Percentiles rank a stretch among this genome's conserved stretches.
phyloP scores from a whole-genome alignment of 108 stramenopile species.

The Nitzschia palea region DNA sequence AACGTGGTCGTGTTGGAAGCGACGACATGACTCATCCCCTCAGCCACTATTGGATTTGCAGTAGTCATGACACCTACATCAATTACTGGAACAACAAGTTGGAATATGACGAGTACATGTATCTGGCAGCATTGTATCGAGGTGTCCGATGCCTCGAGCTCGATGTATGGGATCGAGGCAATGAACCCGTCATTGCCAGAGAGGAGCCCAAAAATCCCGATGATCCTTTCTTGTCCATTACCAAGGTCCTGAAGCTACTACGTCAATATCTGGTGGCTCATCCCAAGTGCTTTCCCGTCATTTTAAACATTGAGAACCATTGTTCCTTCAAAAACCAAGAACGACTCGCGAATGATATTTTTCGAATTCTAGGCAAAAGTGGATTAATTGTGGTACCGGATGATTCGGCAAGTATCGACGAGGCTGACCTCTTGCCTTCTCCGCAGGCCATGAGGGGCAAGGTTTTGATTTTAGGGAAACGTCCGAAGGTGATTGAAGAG shows the following conservation, averaged over 20 bases:
- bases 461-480: slow-evolving; percentile 79
- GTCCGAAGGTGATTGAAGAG: slow-evolving; percentile 37
- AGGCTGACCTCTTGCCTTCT: slow-evolving; percentile 55
- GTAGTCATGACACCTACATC: slow-evolving; percentile 93
- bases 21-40: slow-evolving; percentile 91
- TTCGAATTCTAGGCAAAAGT: slow-evolving; percentile 45
- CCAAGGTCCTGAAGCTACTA: slow-evolving; percentile 49
- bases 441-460: slow-evolving; percentile 76
- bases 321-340: slow-evolving; percentile 80
- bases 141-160: slow-evolving; percentile 89
- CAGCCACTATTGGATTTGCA: slow-evolving; percentile 87
- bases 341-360: slow-evolving; percentile 67
- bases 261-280: slow-evolving; percentile 47
- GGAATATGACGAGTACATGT: slow-evolving; percentile 52
- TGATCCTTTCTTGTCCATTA: slow-evolving; percentile 28
- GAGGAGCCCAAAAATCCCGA: slow-evolving; percentile 8
- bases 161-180: slow-evolving; percentile 88
- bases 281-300: slow-evolving; percentile 81
- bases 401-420: slow-evolving; percentile 25
- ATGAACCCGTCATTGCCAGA: slow-evolving; percentile 42
- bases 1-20: slow-evolving; percentile 22
- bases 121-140: slow-evolving; percentile 62
- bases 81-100: slow-evolving; percentile 19
- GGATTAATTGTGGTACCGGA: slow-evolving; percentile 49
- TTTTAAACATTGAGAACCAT: slow-evolving; percentile 94